These are phyloP conservation scores for Aeschynomene evenia DNA, from an alignment of 306 rosid genomes.

Conservation along the genomic window DNA sequence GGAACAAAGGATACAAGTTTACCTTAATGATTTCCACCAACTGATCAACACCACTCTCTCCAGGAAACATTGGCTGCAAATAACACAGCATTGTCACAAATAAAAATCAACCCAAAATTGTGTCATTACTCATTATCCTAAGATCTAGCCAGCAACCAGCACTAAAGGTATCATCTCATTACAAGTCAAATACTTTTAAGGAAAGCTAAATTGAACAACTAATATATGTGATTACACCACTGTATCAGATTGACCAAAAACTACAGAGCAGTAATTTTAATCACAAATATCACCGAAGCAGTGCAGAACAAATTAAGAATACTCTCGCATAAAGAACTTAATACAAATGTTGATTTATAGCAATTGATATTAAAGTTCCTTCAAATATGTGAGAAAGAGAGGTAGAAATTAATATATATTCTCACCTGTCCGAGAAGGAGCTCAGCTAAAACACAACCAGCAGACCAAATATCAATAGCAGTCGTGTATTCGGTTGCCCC, in stretches of 20 bases:
- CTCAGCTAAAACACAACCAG: constrained; percentile 91
- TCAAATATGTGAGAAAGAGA: background rate
- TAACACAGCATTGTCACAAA: constrained; percentile 21
- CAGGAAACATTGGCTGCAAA: constrained; percentile 95
- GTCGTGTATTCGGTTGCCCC: constrained; percentile 95
- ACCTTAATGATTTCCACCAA: constrained; percentile 97
- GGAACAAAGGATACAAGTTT: background rate
- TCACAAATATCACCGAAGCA: background rate
- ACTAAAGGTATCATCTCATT: background rate
- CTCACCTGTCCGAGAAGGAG: constrained; percentile 93
- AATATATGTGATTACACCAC: no score
- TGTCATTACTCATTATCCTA: background rate
- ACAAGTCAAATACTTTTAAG: background rate
- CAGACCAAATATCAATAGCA: constrained; percentile 97
- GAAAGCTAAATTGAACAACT: background rate
- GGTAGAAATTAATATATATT: background rate
- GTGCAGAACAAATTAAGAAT: constrained; percentile 15
- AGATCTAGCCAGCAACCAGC: background rate
- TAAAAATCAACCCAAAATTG: constrained; percentile 22
- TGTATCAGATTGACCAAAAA: constrained; percentile 2
- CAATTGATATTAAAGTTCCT: background rate
- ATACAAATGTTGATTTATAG: background rate
- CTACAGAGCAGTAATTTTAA: background rate
- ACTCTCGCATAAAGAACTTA: background rate
- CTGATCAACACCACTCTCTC: constrained; percentile 97